phyloP scores from a whole-genome alignment of 495 filamentous ascomycete species.

The Xylaria telfairii region DNA sequence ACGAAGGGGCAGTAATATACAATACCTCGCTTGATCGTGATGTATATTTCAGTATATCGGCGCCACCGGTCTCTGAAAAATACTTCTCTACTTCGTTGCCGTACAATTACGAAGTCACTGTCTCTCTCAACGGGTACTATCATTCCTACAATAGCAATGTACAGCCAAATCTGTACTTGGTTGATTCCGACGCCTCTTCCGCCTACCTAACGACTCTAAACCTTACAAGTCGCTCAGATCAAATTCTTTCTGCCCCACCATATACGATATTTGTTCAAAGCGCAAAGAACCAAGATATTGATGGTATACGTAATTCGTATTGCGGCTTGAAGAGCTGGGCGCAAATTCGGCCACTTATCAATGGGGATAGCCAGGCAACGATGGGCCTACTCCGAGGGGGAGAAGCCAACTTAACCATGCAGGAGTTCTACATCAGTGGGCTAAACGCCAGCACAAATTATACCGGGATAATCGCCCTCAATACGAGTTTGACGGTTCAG shows the following conservation, averaged over 20 bases:
- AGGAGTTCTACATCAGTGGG: constrained; percentile 83
- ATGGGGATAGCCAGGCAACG: constrained; percentile 50
- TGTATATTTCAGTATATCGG: constrained; percentile 77
- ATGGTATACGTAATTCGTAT: constrained; percentile 74
- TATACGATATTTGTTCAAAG: constrained; percentile 83
- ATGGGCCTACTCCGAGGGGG: constrained; percentile 72
- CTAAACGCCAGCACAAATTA: constrained; percentile 76
- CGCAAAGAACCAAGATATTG: constrained; percentile 59
- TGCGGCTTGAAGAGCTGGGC: constrained; percentile 72
- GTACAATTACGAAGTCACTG: constrained; percentile 81
- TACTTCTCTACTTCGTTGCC: constrained; percentile 54
- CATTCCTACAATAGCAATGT: constrained; percentile 59
- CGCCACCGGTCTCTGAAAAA: constrained; percentile 61
- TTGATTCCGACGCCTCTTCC: constrained; percentile 79
- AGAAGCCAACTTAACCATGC: constrained; percentile 67
- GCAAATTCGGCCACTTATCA: constrained; percentile 62
- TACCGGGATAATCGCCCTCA: constrained; percentile 69
- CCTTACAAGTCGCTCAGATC: constrained; percentile 55
- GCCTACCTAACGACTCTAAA: constrained; percentile 80
- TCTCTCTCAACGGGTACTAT: constrained; percentile 79
- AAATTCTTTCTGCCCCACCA: constrained; percentile 55
- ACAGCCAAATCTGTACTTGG: constrained; percentile 62
- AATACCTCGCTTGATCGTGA: constrained; percentile 61
- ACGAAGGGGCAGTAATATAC: constrained; percentile 66
- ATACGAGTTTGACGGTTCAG: constrained; percentile 57